phyloP scores from a whole-genome alignment of 139 green algal species.

The Deuterostichococcus epilithicus region DNA sequence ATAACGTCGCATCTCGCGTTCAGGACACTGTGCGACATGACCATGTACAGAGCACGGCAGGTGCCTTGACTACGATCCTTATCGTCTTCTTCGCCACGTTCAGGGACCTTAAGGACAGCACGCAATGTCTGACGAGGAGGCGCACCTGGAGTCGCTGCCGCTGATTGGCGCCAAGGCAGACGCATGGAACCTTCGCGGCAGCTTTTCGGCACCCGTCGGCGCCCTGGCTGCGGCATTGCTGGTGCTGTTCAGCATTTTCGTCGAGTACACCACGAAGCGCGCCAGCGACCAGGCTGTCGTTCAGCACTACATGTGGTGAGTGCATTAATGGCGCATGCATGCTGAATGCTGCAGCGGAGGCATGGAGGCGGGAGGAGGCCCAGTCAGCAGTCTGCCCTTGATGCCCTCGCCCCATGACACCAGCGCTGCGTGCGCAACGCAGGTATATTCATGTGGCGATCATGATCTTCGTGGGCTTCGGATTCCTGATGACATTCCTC shows the following conservation, averaged over 20 bases:
- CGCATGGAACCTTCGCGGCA: neutral
- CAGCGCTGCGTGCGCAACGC: neutral
- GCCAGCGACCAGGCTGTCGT: slow-evolving; percentile 20
- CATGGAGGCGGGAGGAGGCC: neutral
- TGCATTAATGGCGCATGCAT: no score
- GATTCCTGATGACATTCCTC: slow-evolving; percentile 67
- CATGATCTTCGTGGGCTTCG: slow-evolving; percentile 50
- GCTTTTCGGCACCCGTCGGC: slow-evolving; percentile 5
- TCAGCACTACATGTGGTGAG: slow-evolving; percentile 35
- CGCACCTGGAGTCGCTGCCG: neutral
- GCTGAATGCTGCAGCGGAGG: neutral
- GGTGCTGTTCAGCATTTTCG: slow-evolving; percentile 9
- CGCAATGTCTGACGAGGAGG: neutral
- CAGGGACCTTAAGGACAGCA: neutral
- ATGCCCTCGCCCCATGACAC: neutral
- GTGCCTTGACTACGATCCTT: no score
- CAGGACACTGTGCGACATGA: no score
- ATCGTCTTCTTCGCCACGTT: no score
- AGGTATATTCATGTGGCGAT: slow-evolving; percentile 23
- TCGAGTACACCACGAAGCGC: slow-evolving; percentile 4
- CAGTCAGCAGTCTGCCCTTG: neutral
- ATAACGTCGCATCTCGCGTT: no score
- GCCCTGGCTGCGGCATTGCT: slow-evolving; percentile 2
- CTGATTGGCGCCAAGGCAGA: neutral
- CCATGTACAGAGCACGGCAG: no score